Evolutionary conservation across 768 basidiomycete genomes (phyloP).

Genomic region (Mycena albidolilacea): DNA sequence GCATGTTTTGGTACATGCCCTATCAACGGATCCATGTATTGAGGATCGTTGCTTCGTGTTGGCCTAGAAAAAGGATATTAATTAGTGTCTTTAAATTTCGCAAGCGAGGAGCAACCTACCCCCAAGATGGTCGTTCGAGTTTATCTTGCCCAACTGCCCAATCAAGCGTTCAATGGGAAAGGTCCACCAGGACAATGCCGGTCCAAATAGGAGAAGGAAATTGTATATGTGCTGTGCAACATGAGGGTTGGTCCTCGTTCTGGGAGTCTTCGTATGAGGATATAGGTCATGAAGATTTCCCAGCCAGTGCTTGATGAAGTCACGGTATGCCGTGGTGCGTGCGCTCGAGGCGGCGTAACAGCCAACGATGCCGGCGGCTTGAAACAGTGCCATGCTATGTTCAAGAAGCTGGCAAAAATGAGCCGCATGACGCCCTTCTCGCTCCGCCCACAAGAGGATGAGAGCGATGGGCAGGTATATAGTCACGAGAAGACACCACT

Average conservation of each 20-base stretch:
- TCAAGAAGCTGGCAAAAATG: constrained; percentile 38
- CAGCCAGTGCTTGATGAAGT: too few relatives aligned
- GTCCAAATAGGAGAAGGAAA: constrained; percentile 52
- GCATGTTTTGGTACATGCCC: too few relatives aligned
- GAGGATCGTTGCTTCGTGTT: too few relatives aligned
- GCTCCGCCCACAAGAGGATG: constrained; percentile 34
- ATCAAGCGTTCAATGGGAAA: constrained; percentile 44
- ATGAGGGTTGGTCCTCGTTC: constrained; percentile 26
- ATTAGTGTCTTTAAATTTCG: neutral
- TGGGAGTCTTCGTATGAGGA: constrained; percentile 40
- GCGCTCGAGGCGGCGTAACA: constrained; percentile 27
- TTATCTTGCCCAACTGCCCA: constrained; percentile 50
- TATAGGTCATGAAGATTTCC: constrained; percentile 40
- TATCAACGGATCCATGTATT: too few relatives aligned
- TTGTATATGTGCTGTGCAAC: constrained; percentile 49
- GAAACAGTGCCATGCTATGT: constrained; percentile 47
- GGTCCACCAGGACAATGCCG: too few relatives aligned
- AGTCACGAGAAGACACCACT: constrained; percentile 49
- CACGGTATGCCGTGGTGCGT: neutral
- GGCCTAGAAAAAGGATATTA: too few relatives aligned
- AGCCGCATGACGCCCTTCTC: constrained; percentile 3
- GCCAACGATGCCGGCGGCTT: constrained; percentile 42
- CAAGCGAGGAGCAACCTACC: constrained; percentile 17
- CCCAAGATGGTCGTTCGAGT: constrained; percentile 50
- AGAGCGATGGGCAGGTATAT: constrained; percentile 52